These are phyloP conservation scores for Mycena citricolor DNA, from an alignment of 1,284 basidiomycete genomes.

Conservation along the genomic window DNA sequence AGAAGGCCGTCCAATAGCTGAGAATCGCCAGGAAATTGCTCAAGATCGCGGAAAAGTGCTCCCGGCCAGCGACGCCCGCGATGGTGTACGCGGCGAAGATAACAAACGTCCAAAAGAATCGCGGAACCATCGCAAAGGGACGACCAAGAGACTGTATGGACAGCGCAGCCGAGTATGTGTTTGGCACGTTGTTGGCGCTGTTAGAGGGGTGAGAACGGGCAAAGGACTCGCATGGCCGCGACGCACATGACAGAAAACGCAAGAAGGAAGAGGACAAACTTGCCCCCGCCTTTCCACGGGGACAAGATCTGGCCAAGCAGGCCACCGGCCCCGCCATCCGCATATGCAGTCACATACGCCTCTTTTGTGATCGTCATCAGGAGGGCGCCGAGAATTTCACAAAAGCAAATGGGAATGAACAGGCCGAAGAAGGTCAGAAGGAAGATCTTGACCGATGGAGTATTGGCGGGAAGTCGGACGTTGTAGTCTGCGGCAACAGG, in stretches of 20 bases:
- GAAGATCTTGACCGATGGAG: conserved; percentile 49
- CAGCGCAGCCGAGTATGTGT: conserved; percentile 43
- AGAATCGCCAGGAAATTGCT: conserved; percentile 54
- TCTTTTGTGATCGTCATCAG: conserved; percentile 58
- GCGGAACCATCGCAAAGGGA: conserved; percentile 54
- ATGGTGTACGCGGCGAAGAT: conserved; percentile 56
- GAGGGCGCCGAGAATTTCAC: conserved; percentile 54
- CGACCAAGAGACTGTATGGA: conserved; percentile 58
- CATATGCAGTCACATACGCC: conserved; percentile 49
- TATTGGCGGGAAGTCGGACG: conserved; percentile 48
- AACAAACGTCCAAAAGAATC: conserved; percentile 59
- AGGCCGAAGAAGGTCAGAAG: conserved; percentile 56
- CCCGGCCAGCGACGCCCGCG: conserved; percentile 60
- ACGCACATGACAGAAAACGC: conserved; percentile 51
- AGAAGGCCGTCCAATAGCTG: conserved; percentile 67
- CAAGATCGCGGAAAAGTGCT: conserved; percentile 60
- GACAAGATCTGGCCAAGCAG: conserved; percentile 43
- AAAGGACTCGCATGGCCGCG: not conserved
- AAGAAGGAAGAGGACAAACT: conserved; percentile 60
- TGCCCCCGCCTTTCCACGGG: conserved; percentile 52
- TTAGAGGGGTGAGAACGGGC: not conserved
- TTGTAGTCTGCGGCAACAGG: conserved; percentile 58
- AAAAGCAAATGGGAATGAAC: conserved; percentile 54
- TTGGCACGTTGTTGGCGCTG: conserved; percentile 60
- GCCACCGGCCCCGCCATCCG: conserved; percentile 49